These are phyloP conservation scores for Nannizziopsis arthrosporioides DNA, from an alignment of 2,329 filamentous ascomycete species.

Conservation along the genomic window DNA sequence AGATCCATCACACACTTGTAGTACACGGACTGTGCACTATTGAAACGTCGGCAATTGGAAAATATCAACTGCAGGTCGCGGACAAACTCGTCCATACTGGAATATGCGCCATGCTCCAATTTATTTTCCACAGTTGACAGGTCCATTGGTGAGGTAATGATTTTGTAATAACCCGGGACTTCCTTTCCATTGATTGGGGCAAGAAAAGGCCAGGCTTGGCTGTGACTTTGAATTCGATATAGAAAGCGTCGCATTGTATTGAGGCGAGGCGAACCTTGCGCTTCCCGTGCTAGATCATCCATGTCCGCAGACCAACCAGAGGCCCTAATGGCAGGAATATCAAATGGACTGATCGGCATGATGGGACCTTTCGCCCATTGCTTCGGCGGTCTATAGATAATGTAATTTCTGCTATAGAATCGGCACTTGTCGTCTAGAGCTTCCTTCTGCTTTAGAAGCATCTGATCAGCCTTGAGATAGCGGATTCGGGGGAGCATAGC, in stretches of 20 bases:
- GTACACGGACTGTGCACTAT: constrained; percentile 75
- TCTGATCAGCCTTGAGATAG: constrained; percentile 70
- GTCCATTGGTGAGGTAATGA: constrained; percentile 85
- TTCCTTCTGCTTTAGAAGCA: constrained; percentile 84
- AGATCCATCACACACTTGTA: constrained; percentile 75
- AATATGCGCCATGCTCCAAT: constrained; percentile 74
- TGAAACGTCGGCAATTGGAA: constrained; percentile 78
- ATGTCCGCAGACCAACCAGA: constrained; percentile 82
- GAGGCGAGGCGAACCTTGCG: constrained; percentile 77
- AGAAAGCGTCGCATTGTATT: constrained; percentile 72
- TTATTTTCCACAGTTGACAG: constrained; percentile 75
- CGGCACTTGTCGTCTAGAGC: constrained; percentile 75
- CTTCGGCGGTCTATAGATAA: constrained; percentile 62
- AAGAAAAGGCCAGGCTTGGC: constrained; percentile 73
- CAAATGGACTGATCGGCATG: constrained; percentile 59
- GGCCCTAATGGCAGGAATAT: constrained; percentile 64
- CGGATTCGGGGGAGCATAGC: constrained; percentile 77
- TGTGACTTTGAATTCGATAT: constrained; percentile 75
- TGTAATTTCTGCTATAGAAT: constrained; percentile 64
- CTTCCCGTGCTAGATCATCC: constrained; percentile 78
- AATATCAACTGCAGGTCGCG: constrained; percentile 68
- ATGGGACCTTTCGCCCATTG: constrained; percentile 57
- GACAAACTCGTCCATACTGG: constrained; percentile 70
- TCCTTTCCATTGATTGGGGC: constrained; percentile 66
- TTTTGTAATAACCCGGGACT: constrained; percentile 48